These are phyloP conservation scores for Epicoccum nigrum DNA, from an alignment of 2,329 filamentous ascomycete genomes.

Conservation along the genomic window DNA sequence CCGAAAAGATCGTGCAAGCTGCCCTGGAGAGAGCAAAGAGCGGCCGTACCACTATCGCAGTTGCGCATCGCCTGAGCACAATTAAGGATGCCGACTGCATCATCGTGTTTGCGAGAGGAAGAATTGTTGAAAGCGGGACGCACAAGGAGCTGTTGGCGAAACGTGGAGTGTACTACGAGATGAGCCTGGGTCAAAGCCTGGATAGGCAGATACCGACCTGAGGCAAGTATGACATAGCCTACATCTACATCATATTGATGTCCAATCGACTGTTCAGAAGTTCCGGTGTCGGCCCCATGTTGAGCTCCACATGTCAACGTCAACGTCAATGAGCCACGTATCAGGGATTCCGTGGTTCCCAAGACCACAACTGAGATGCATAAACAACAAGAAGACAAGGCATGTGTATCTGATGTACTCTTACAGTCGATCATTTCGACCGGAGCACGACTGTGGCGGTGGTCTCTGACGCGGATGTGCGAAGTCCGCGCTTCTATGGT, in stretches of 20 bases:
- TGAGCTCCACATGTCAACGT: slow-evolving; percentile 3
- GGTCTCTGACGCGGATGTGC: not conserved
- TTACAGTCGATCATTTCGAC: not conserved
- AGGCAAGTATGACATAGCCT: not conserved
- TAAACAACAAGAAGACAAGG: not conserved
- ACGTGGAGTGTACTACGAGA: slow-evolving; percentile 48
- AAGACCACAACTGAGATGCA: not conserved
- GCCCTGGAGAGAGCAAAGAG: slow-evolving; percentile 82
- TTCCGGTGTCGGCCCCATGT: not conserved
- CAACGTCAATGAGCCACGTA: not conserved
- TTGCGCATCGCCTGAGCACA: slow-evolving; percentile 88
- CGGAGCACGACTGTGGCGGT: not conserved
- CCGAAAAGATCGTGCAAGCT: slow-evolving; percentile 77
- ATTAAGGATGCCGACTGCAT: slow-evolving; percentile 95
- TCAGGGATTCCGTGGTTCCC: not conserved
- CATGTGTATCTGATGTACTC: not conserved
- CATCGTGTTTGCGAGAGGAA: slow-evolving; percentile 88
- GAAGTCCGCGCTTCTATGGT: not conserved
- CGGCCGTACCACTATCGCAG: slow-evolving; percentile 89
- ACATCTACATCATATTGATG: not conserved
- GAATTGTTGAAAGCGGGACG: slow-evolving; percentile 80
- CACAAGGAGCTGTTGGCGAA: slow-evolving; percentile 49
- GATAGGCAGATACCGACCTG: slow-evolving; percentile 10
- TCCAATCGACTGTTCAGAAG: not conserved
- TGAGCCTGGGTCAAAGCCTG: slow-evolving; percentile 13